Base-by-base conservation (phyloP, 2,329 filamentous ascomycete genomes). In the Waltergamsia citrina region DNA sequence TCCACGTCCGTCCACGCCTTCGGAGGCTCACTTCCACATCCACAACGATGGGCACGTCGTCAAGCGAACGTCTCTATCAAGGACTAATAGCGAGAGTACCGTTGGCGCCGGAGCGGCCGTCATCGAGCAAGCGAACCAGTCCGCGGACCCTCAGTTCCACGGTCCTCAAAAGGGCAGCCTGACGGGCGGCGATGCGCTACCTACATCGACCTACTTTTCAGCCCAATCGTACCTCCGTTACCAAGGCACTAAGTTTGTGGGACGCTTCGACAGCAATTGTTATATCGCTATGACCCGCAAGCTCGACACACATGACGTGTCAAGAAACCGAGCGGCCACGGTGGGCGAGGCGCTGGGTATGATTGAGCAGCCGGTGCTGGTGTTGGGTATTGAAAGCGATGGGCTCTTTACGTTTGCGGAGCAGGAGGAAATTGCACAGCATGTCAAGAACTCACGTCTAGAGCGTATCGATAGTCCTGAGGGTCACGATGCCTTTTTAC, bases 211-310 rank as follows among this genome's bases (percentile, higher is more conserved):
- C n/a, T 95, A 95, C 60, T 98, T 96, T 60, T 96, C 92, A 1
- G 92, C 92, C 1, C 92, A 98, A 56, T 95, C 88, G 1, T 98
- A 98, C 59, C 74, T 98, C 28, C 83, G 92, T 15, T 98, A 98
- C 59, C 92, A 98, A 60, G 90, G 87, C 36, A 75, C 81, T 48
- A 98, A 98, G 58, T 98, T 98, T 49, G 92, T 96, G 48, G 87
- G 85, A 57, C 83, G 92, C 8, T 98, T 96, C 56, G 92, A 98
- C 58, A 85, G 87, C 49, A 98, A 98, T 57, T 98, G 92, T 63
- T 98, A 98, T 63, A 96, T 98, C 46, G 88, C 92, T 45, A 95
- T 98, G 59, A 96, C 92, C 5, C 82, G 92, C 49, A 98, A 98
- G 60, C 74, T 98, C 12, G 92, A 98, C 54, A 96, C 92, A 0